phyloP scores from a whole-genome alignment of 2,329 filamentous ascomycete genomes.

The Teratosphaeria nubilosa region DNA sequence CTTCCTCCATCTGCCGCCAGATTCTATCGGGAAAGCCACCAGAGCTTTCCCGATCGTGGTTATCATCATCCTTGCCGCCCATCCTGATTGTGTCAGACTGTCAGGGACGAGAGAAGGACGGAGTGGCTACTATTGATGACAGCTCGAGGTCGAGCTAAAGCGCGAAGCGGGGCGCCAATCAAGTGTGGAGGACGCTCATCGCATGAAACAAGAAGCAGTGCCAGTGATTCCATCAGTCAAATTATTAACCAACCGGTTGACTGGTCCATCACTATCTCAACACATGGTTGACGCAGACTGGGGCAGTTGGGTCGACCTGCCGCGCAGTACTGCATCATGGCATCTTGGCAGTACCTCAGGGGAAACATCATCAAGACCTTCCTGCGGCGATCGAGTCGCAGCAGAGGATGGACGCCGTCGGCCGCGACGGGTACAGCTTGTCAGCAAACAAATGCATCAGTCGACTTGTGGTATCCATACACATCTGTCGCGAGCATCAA shows the following conservation, averaged over 20 bases:
- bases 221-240: background rate
- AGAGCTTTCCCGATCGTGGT: background rate
- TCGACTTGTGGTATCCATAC: no score
- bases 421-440: no score
- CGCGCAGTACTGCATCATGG: no score
- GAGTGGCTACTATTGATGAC: background rate
- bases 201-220: background rate
- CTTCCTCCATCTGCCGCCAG: slow-evolving; percentile 5
- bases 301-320: no score
- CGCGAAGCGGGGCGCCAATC: background rate
- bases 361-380: no score
- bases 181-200: background rate
- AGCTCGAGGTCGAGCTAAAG: background rate
- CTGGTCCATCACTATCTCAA: no score
- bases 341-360: no score
- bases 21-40: slow-evolving; percentile 5
- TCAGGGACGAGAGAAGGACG: background rate
- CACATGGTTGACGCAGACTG: no score
- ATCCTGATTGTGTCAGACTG: background rate
- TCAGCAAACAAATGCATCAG: no score
- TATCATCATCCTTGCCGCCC: background rate
- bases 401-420: no score
- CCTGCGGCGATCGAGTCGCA: no score
- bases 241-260: background rate
- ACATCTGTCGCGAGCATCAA: no score